Evolutionary conservation across 345 rosid genomes (phyloP).

Genomic region (Salix brachista): DNA sequence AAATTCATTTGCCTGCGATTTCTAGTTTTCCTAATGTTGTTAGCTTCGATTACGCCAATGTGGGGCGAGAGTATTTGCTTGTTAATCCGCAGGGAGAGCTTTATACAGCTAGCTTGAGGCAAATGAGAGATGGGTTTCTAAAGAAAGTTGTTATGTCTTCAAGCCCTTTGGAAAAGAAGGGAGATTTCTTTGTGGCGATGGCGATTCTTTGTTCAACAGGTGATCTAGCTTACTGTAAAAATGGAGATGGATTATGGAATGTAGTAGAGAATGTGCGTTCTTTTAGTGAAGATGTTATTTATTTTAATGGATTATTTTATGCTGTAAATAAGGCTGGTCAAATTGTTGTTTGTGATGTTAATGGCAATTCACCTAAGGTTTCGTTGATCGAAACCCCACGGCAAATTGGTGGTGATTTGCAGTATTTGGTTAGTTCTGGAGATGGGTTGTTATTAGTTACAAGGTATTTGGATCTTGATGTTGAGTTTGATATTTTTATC

Average conservation of each 20-base stretch:
- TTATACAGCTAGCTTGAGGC: conserved; percentile 25
- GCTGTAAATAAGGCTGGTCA: conserved; percentile 42
- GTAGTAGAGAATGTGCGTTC: conserved; percentile 27
- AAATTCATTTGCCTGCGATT: conserved; percentile 41
- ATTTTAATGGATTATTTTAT: conserved; percentile 33
- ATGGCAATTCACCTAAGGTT: conserved; percentile 23
- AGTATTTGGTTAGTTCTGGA: conserved; percentile 46
- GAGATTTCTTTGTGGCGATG: conserved; percentile 31
- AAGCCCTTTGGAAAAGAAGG: conserved; percentile 28
- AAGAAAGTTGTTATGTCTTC: conserved; percentile 48
- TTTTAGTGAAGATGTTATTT: conserved; percentile 45
- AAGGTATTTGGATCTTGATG: conserved; percentile 26
- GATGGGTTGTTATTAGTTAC: conserved; percentile 47
- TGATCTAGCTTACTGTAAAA: conserved; percentile 41
- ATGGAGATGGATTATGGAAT: conserved; percentile 38
- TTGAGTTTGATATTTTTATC: conserved; percentile 23
- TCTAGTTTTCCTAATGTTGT: conserved; percentile 47
- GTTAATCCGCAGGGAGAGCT: conserved; percentile 14
- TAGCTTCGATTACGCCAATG: conserved; percentile 33
- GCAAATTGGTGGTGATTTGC: conserved; percentile 41
- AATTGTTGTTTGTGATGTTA: conserved; percentile 37
- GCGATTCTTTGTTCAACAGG: conserved; percentile 37
- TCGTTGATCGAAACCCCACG: conserved; percentile 26
- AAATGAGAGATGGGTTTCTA: conserved; percentile 52
- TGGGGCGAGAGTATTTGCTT: conserved; percentile 49